Conservation (phyloP, 75 land plant species). For the Pinus taeda region DNA sequence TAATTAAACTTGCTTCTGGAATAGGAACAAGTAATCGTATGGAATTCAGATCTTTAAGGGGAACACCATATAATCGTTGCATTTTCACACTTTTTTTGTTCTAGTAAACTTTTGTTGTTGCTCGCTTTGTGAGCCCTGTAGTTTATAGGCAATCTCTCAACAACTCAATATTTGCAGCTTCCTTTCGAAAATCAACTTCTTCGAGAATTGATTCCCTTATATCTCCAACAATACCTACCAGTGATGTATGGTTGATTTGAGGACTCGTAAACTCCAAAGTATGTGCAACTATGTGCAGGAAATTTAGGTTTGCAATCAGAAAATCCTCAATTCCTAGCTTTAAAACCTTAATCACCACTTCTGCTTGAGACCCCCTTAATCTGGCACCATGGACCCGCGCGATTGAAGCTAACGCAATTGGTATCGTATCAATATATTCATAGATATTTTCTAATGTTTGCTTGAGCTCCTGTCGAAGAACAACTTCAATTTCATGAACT, state of each 20-base stretch:
- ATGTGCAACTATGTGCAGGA: constrained; percentile 80
- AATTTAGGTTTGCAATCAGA: constrained; percentile 83
- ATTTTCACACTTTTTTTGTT: constrained; percentile 77
- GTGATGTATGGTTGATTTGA: constrained; percentile 74
- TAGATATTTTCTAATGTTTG: constrained; percentile 80
- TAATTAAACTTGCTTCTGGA: constrained; percentile 84
- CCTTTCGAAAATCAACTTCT: constrained; percentile 96
- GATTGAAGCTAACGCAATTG: constrained; percentile 91
- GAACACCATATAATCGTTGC: constrained; percentile 95
- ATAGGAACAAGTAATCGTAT: constrained; percentile 79
- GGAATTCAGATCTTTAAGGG: constrained; percentile 89
- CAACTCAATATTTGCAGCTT: constrained; percentile 85
- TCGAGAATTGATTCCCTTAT: constrained; percentile 94
- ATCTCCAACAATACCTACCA: constrained; percentile 78
- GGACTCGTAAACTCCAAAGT: constrained; percentile 91
- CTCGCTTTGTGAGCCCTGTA: constrained; percentile 80
- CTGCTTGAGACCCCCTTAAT: constrained; percentile 63
- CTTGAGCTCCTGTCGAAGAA: constrained; percentile 66
- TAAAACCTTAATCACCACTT: constrained; percentile 91
- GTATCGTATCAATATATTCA: constrained; percentile 84
- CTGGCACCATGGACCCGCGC: constrained; percentile 97
- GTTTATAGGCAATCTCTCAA: constrained; percentile 74
- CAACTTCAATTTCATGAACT: constrained; percentile 55
- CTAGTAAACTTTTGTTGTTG: constrained; percentile 91
- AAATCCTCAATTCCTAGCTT: constrained; percentile 94